phyloP scores from a whole-genome alignment of 1,284 basidiomycete genomes.

The Pseudozyma thailandica region DNA sequence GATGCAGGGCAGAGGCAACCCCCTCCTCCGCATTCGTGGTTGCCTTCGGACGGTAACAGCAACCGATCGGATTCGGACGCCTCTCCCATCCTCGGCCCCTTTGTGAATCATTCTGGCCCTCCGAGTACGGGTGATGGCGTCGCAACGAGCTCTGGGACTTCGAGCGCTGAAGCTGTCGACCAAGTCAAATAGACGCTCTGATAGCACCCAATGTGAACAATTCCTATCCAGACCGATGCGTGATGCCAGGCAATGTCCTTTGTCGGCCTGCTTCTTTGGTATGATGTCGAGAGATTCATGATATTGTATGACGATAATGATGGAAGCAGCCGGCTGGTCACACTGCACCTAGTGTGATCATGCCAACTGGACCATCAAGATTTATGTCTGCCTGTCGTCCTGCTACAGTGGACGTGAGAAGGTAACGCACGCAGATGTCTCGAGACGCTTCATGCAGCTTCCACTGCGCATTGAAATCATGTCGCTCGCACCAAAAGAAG shows the following conservation, averaged over 20 bases:
- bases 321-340: too few species aligned
- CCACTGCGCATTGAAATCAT: too few species aligned
- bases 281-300: background rate
- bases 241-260: background rate
- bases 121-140: constrained; percentile 16
- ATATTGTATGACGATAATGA: too few species aligned
- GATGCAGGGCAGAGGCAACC: constrained; percentile 14
- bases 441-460: too few species aligned
- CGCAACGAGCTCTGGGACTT: constrained; percentile 5
- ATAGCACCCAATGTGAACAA: constrained; percentile 1
- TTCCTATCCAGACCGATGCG: background rate
- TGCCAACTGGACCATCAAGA: too few species aligned
- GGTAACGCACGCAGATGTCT: too few species aligned
- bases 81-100: constrained; percentile 46
- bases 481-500: too few species aligned
- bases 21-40: constrained; percentile 10
- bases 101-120: constrained; percentile 21
- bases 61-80: constrained; percentile 25
- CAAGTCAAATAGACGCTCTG: constrained; percentile 9
- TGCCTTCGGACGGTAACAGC: constrained; percentile 27
- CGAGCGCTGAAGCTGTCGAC: constrained; percentile 9
- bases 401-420: too few species aligned
- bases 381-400: too few species aligned
- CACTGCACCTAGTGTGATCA: too few species aligned
- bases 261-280: background rate